These are phyloP conservation scores for Colletotrichum higginsianum DNA, from an alignment of 2,329 filamentous ascomycete species.

Conservation along the genomic window DNA sequence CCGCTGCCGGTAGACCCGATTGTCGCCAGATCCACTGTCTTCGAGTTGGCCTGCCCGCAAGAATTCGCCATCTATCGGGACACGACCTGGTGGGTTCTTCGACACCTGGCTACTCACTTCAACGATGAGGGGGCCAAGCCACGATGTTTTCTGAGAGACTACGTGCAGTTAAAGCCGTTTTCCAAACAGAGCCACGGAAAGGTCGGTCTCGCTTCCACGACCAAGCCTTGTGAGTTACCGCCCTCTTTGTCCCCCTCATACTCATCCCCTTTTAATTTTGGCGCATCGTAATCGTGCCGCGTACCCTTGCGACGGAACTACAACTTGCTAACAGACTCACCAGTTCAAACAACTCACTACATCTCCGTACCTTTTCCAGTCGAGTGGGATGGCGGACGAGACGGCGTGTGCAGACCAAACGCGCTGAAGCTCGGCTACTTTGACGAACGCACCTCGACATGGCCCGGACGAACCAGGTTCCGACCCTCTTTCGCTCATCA, in stretches of 20 bases:
- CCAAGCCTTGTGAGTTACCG: slow-evolving; percentile 49
- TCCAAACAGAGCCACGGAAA: slow-evolving; percentile 36
- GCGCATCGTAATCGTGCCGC: too few relatives aligned
- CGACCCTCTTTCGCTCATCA: slow-evolving; percentile 62
- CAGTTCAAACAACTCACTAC: slow-evolving; percentile 50
- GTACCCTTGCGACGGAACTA: not conserved
- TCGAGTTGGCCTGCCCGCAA: slow-evolving; percentile 57
- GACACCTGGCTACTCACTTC: slow-evolving; percentile 47
- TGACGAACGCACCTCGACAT: slow-evolving; percentile 56
- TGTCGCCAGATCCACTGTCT: slow-evolving; percentile 54
- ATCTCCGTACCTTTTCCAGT: slow-evolving; percentile 47
- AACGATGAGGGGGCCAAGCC: slow-evolving; percentile 43
- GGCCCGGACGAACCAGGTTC: slow-evolving; percentile 52
- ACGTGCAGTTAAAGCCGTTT: slow-evolving; percentile 45
- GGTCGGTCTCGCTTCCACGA: slow-evolving; percentile 49
- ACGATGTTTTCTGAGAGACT: slow-evolving; percentile 46
- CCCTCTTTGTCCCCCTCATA: not conserved
- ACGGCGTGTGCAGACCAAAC: slow-evolving; percentile 60
- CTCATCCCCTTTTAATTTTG: not conserved
- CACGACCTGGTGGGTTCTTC: slow-evolving; percentile 57
- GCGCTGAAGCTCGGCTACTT: slow-evolving; percentile 64
- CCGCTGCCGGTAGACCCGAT: slow-evolving; percentile 53
- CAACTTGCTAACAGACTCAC: not conserved
- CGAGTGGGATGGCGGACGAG: slow-evolving; percentile 47
- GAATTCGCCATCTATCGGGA: slow-evolving; percentile 57